Conservation (phyloP, 148 eudicot genomes). For the Spergularia bocconei region DNA sequence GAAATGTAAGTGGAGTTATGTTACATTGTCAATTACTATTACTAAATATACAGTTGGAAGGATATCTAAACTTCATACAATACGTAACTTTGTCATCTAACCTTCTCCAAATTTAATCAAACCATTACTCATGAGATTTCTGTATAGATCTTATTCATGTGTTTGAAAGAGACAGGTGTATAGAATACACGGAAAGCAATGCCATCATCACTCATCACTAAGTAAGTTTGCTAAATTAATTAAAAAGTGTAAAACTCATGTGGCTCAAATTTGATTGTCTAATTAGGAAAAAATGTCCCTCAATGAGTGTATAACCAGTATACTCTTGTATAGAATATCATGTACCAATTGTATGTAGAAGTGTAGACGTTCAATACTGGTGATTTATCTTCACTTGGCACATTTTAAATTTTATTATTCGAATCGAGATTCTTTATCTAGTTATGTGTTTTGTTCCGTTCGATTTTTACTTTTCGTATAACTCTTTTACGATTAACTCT, state of each 20-base stretch:
- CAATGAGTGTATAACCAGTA: constrained; percentile 17
- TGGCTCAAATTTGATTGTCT: constrained; percentile 18
- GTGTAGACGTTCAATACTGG: neutral
- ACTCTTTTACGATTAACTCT: too few species aligned
- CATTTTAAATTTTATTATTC: neutral
- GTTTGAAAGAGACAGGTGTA: constrained; percentile 28
- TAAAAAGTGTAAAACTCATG: neutral
- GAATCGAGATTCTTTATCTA: neutral
- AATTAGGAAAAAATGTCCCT: neutral
- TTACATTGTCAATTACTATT: too few species aligned
- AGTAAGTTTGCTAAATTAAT: constrained; percentile 13
- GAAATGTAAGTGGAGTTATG: too few species aligned
- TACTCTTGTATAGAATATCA: neutral
- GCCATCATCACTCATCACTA: constrained; percentile 16
- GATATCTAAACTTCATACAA: neutral
- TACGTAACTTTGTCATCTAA: neutral
- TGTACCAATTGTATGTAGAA: neutral
- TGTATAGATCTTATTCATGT: neutral
- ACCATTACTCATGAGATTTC: constrained; percentile 6
- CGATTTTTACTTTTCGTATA: neutral
- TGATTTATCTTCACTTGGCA: neutral
- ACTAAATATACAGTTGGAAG: neutral
- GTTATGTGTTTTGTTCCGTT: neutral
- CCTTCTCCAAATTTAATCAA: constrained; percentile 1
- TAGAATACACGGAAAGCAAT: constrained; percentile 23